Conservation (phyloP, 2,329 filamentous ascomycete species). For the Beauveria sp. region DNA sequence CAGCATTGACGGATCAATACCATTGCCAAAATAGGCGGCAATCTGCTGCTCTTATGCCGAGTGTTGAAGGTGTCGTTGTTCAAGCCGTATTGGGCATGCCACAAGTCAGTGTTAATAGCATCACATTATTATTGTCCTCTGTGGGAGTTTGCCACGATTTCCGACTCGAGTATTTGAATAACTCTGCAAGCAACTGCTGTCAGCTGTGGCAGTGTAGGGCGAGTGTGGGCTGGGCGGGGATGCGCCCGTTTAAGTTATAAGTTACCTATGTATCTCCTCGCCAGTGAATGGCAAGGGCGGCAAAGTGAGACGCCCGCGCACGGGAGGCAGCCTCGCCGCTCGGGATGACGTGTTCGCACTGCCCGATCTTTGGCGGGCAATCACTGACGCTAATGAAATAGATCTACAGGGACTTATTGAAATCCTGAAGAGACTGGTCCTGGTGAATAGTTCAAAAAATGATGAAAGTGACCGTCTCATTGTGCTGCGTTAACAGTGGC, state of each 20-base stretch:
- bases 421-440: too few species aligned
- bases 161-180: background rate
- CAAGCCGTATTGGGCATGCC: too few species aligned
- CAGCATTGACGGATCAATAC: background rate
- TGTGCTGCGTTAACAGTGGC: too few species aligned
- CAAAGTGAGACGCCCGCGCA: too few species aligned
- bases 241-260: background rate
- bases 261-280: too few species aligned
- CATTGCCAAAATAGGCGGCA: background rate
- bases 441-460: too few species aligned
- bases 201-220: conserved; percentile 6
- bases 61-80: background rate
- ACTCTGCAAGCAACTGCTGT: background rate
- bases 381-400: too few species aligned
- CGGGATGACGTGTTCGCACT: background rate
- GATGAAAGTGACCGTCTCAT: too few species aligned
- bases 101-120: too few species aligned
- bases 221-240: background rate
- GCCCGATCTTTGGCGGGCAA: too few species aligned
- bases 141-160: background rate
- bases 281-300: background rate
- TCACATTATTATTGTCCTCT: background rate
- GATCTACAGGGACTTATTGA: too few species aligned
- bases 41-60: background rate
- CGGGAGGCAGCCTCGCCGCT: too few species aligned